Conservation (phyloP, 306 rosid genomes). For the Trifolium dubium region DNA sequence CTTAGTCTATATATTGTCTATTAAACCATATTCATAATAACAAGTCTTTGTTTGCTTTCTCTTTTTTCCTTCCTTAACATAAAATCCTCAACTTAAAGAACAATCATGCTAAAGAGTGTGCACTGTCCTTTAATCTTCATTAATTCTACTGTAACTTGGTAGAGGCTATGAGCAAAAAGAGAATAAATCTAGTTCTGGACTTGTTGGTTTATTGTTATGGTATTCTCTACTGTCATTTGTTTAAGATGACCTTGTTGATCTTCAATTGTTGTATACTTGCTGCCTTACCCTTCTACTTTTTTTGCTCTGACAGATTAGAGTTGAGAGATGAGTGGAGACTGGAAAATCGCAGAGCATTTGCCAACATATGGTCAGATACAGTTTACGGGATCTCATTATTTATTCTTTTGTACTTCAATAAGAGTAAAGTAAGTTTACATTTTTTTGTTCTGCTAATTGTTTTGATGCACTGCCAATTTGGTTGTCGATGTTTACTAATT, state of each 20-base stretch:
- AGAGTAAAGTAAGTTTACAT: conserved; percentile 73
- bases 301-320: conserved; percentile 69
- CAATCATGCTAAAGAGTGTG: conserved; percentile 24
- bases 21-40: not conserved
- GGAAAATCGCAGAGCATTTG: conserved; percentile 90
- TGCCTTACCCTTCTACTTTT: conserved; percentile 38
- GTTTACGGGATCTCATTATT: conserved; percentile 84
- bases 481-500: conserved; percentile 18
- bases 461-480: conserved; percentile 24
- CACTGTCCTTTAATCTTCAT: conserved; percentile 24
- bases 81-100: not conserved
- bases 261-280: conserved; percentile 29
- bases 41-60: conserved; percentile 15
- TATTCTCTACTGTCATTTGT: conserved; percentile 3
- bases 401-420: conserved; percentile 87
- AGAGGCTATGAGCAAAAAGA: conserved; percentile 31
- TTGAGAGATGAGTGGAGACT: conserved; percentile 92
- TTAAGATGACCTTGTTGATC: conserved; percentile 32
- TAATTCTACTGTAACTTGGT: conserved; percentile 27
- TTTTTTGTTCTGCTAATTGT: conserved; percentile 33
- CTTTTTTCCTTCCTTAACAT: not conserved
- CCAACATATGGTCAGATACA: conserved; percentile 96
- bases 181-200: conserved; percentile 12
- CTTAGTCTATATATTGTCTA: not conserved
- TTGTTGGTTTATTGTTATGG: conserved; percentile 31